A percentile compares a stretch with the other conserved stretches of the same genome.
Evolutionary conservation across 2,329 filamentous ascomycete genomes (phyloP).

Genomic region (Dactylellina haptotyla): DNA sequence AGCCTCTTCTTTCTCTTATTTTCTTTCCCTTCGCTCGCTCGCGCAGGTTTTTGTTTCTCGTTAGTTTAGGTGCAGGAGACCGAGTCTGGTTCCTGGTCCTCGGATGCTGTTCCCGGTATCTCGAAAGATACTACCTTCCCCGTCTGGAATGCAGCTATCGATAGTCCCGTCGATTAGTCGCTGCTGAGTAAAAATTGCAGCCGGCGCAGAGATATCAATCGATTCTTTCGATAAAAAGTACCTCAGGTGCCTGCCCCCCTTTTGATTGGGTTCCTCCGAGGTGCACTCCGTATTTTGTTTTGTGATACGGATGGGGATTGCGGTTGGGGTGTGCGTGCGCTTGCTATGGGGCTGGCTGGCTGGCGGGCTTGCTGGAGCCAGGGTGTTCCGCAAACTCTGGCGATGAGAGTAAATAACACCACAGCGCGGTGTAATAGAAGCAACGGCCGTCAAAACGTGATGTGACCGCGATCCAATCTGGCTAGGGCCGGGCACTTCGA

Average conservation of each 20-base stretch:
- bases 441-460: no score
- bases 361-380: no score
- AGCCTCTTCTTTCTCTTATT: conserved; percentile 14
- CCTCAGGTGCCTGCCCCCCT: no score
- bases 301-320: background rate
- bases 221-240: no score
- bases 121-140: background rate
- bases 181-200: no score
- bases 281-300: background rate
- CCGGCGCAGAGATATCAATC: background rate
- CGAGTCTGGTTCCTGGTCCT: conserved; percentile 16
- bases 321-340: conserved; percentile 14
- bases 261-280: conserved; percentile 35
- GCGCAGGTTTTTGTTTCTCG: conserved; percentile 2
- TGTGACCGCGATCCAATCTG: background rate
- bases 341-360: no score
- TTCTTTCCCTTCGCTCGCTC: conserved; percentile 2
- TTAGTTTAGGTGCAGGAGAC: no score
- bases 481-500: conserved; percentile 13
- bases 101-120: conserved; percentile 21
- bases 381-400: no score
- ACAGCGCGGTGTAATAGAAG: no score
- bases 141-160: conserved; percentile 13
- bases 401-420: no score
- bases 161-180: conserved; percentile 15